Conservation (phyloP, 768 basidiomycete genomes). For the Collybia mongolica region DNA sequence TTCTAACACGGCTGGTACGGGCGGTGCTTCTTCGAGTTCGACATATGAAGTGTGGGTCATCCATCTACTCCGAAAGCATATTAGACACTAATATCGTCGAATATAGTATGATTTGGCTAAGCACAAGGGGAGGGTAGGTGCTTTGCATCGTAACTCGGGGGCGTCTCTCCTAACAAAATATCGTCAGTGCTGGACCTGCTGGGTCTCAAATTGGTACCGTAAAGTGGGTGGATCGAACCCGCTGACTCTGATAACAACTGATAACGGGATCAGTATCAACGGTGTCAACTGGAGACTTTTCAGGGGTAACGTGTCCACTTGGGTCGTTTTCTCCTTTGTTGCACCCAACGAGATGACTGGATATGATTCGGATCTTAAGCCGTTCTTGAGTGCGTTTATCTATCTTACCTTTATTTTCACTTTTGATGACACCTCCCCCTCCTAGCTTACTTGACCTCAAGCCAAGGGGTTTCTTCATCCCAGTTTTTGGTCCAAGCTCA, state of each 20-base stretch:
- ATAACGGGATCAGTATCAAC: slow-evolving; percentile 10
- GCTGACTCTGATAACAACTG: background rate
- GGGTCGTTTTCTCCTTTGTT: slow-evolving; percentile 33
- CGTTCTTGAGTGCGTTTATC: slow-evolving; percentile 25
- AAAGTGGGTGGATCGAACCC: slow-evolving; percentile 10
- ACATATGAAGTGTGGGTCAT: slow-evolving; percentile 24
- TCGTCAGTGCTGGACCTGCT: slow-evolving; percentile 25
- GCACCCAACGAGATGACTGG: slow-evolving; percentile 28
- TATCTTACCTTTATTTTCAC: background rate
- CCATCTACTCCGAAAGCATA: background rate
- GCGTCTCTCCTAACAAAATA: background rate
- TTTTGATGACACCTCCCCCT: background rate
- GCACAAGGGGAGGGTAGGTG: slow-evolving; percentile 28
- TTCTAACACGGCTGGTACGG: slow-evolving; percentile 21
- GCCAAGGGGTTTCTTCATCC: slow-evolving; percentile 25
- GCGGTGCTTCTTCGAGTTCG: slow-evolving; percentile 26
- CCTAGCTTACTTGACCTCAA: slow-evolving; percentile 24
- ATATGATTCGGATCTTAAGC: slow-evolving; percentile 28
- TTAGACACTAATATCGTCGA: background rate
- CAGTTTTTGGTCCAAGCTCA: slow-evolving; percentile 31
- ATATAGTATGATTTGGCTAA: slow-evolving; percentile 33
- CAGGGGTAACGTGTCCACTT: slow-evolving; percentile 28
- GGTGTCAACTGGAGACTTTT: slow-evolving; percentile 27
- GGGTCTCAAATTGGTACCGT: slow-evolving; percentile 28
- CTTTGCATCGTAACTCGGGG: background rate